phyloP scores from a whole-genome alignment of 202 grass and related monocot species.

The Dendrocalamus latiflorus region DNA sequence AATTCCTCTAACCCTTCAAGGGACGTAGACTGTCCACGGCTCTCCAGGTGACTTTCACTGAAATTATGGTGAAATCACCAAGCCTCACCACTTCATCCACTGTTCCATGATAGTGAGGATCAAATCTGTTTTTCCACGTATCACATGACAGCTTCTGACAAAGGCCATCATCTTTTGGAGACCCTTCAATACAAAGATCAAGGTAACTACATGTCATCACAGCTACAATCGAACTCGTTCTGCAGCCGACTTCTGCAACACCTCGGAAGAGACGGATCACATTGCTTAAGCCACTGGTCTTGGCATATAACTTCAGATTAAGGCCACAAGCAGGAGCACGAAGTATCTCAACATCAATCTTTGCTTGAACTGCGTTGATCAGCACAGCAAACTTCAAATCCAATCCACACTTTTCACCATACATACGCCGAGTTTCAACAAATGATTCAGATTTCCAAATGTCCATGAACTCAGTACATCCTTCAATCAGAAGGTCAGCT shows the following conservation, averaged over 20 bases:
- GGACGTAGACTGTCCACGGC: background rate
- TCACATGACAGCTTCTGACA: background rate
- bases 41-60: constrained; percentile 13
- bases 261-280: constrained; percentile 14
- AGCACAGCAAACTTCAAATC: constrained; percentile 16
- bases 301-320: constrained; percentile 24
- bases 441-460: background rate
- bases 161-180: background rate
- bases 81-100: background rate
- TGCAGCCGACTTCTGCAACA: background rate
- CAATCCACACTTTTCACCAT: constrained; percentile 19
- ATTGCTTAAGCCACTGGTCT: constrained; percentile 14
- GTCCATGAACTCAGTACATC: background rate
- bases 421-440: background rate
- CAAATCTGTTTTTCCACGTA: background rate
- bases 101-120: constrained; percentile 6
- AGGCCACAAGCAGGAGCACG: background rate
- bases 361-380: constrained; percentile 19
- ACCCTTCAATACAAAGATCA: constrained; percentile 16
- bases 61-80: background rate
- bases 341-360: constrained; percentile 24
- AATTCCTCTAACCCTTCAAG: too few species aligned
- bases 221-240: constrained; percentile 10
- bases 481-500: constrained; percentile 19
- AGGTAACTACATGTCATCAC: background rate